Evolutionary conservation across 306 rosid genomes (phyloP), one percentile per base, ranked within the genome.

Genomic region (Castanea crenata): DNA sequence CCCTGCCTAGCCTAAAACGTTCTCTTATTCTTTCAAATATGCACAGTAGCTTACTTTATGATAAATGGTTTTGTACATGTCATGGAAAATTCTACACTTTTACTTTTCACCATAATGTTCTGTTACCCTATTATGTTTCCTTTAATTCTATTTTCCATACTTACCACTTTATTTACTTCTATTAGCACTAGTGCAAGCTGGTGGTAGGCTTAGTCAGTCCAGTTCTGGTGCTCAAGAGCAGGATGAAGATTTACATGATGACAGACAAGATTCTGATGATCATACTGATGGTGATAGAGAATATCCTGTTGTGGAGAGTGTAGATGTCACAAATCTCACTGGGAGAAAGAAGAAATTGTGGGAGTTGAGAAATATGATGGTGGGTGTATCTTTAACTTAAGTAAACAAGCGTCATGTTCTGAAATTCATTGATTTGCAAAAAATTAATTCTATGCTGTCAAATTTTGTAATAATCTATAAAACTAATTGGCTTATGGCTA

Each of bases 311-410:
- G 82, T 61, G 3, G 90, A 89, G 74, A 73, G 75, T 19, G 2
- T 49, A 20, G 90, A 76, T 13, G 83, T 76, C 76, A 23, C 86
- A 4, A 80, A 85, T 3, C 96, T 89, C 49, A 88, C 98, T 0
- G 85, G 87, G 68, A 91, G 98, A 85, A 91, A 93, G 92, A 93
- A 89, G 73, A 96, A 87, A 78, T 80, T 88, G 90, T 90, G 88
- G 89, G 98, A 93, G 75, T 75, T 93, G 88, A 93, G 91, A 86
- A 92, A 83, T 80, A 95, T 90, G 85, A 89, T 96, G 98, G 99
- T 91, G 87, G 83, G 38, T 57, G 61, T 75, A 11, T 74, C n/a
- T 29, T 20, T 58, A 62, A 35, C 59, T 72, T 6, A 52, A 27
- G 55, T 71, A 52, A 55, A 44, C 74, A 59, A 1, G 38, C 55